These are phyloP conservation scores for Kalanchoe fedtschenkoi DNA, from an alignment of 164 flowering plant genomes.

Conservation along the genomic window DNA sequence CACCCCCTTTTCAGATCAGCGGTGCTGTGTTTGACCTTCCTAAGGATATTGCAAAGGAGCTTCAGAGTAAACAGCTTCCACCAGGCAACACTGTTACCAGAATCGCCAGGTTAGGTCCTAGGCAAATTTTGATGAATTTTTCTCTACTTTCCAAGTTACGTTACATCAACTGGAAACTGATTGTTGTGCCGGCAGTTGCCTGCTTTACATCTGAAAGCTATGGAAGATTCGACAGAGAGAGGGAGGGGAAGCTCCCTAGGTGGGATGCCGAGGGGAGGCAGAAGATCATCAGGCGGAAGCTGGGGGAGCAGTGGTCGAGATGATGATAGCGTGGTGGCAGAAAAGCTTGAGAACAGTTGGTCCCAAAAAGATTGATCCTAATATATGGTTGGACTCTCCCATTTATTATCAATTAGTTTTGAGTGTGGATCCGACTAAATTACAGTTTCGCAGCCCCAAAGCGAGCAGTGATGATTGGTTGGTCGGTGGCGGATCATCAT, in stretches of 20 bases:
- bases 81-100: background rate
- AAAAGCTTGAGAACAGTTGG: conserved; percentile 7
- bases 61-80: conserved; percentile 5
- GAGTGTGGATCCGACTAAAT: no score
- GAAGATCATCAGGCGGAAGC: background rate
- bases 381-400: no score
- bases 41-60: conserved; percentile 1
- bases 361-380: conserved; percentile 4
- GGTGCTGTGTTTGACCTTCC: conserved; percentile 9
- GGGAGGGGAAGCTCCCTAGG: conserved; percentile 1
- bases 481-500: background rate
- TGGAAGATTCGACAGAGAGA: conserved; percentile 2
- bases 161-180: background rate
- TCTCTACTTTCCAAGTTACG: background rate
- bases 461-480: conserved; percentile 4
- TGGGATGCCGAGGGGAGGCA: conserved; percentile 4
- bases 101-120: background rate
- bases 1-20: background rate
- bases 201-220: background rate
- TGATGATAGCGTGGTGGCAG: conserved; percentile 4
- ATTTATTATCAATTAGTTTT: no score
- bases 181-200: conserved; percentile 1
- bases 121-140: background rate
- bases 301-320: conserved; percentile 3
- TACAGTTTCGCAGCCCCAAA: conserved; percentile 2